Evolutionary conservation across 768 basidiomycete species (phyloP).

Genomic region (Hypholoma sublateritium): DNA sequence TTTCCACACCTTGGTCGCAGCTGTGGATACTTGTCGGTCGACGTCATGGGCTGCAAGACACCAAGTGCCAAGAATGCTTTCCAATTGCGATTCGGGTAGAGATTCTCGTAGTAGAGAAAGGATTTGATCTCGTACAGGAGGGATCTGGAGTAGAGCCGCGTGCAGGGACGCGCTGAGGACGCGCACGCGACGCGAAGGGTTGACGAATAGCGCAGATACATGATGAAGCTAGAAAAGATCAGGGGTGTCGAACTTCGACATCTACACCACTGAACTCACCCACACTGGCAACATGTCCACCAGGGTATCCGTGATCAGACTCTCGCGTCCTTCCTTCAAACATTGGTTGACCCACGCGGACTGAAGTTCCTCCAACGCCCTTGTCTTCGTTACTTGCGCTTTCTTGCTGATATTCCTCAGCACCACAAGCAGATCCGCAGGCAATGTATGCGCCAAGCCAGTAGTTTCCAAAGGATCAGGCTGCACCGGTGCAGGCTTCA

Average conservation of each 20-base stretch:
- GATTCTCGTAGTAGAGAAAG: constrained; percentile 49
- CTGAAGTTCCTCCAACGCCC: constrained; percentile 84
- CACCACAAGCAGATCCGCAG: constrained; percentile 81
- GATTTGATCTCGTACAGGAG: constrained; percentile 46
- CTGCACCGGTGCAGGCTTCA: constrained; percentile 69
- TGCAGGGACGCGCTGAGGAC: constrained; percentile 62
- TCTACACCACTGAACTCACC: constrained; percentile 53
- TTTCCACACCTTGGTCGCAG: constrained; percentile 57
- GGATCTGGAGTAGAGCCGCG: constrained; percentile 58
- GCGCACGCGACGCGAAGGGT: constrained; percentile 77
- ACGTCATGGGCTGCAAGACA: constrained; percentile 68
- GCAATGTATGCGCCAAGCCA: constrained; percentile 71
- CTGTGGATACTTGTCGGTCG: constrained; percentile 57
- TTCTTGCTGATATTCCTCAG: constrained; percentile 86
- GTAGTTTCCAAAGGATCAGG: constrained; percentile 88
- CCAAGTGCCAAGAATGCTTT: constrained; percentile 72
- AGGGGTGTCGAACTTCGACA: not conserved
- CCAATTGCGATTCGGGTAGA: constrained; percentile 47
- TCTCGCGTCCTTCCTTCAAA: constrained; percentile 41
- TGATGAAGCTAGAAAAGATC: constrained; percentile 69
- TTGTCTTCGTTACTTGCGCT: constrained; percentile 78
- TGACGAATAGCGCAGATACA: constrained; percentile 76
- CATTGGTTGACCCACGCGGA: constrained; percentile 62
- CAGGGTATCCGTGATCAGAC: constrained; percentile 34
- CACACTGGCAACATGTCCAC: constrained; percentile 83